Evolutionary conservation across 495 filamentous ascomycete species (phyloP).

Genomic region (Emericellopsis terricola): DNA sequence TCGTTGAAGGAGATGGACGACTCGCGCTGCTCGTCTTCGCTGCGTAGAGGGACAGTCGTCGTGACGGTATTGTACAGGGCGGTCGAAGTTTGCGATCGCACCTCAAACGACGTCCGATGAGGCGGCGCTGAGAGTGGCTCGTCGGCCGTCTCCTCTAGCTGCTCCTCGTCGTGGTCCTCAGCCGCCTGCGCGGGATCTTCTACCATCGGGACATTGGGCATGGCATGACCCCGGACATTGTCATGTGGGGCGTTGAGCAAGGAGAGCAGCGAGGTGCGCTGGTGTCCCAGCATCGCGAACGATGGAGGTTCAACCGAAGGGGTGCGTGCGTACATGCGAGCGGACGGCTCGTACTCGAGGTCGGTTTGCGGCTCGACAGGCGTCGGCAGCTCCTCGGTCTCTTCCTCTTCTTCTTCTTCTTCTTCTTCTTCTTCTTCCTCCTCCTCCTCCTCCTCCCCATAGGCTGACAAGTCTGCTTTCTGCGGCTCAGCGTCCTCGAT

Average conservation of each 20-base stretch:
- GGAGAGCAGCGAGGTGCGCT: conserved; percentile 32
- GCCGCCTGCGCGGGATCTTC: too few relatives aligned
- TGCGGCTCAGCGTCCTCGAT: conserved; percentile 2
- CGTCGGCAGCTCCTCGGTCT: too few relatives aligned
- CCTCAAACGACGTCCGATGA: not conserved
- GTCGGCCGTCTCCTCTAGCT: not conserved
- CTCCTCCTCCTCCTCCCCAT: too few relatives aligned
- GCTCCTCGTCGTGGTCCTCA: not conserved
- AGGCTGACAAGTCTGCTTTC: too few relatives aligned
- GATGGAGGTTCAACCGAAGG: conserved; percentile 33
- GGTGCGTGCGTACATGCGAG: conserved; percentile 18
- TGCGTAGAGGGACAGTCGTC: conserved; percentile 28
- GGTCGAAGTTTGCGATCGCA: conserved; percentile 19
- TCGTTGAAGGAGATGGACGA: conserved; percentile 10
- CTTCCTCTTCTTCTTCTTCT: too few relatives aligned
- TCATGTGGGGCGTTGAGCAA: conserved; percentile 32
- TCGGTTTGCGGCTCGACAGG: conserved; percentile 1
- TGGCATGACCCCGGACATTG: conserved; percentile 8
- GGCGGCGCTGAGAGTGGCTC: not conserved
- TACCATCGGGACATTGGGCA: conserved; percentile 17
- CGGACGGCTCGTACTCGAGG: conserved; percentile 8
- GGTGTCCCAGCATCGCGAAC: conserved; percentile 22
- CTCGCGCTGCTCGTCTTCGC: conserved; percentile 12
- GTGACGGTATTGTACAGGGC: conserved; percentile 25
- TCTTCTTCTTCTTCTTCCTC: too few relatives aligned